Base-by-base conservation (phyloP, 805 yeast genomes). In the Saccharomycopsis capsularis region DNA sequence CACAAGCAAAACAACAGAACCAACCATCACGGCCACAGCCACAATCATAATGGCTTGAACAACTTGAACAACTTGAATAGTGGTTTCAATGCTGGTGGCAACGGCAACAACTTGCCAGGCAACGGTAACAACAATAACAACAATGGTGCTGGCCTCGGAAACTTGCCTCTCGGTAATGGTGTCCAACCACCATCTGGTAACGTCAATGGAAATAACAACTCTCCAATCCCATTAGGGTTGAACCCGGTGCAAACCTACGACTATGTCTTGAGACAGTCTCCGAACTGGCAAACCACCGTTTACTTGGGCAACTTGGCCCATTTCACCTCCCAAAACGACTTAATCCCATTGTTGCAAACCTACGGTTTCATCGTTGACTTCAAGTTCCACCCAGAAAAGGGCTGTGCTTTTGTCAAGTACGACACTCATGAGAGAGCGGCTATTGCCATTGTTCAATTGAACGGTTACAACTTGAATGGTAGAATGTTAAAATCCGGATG, bases 371-470 rank as follows among this genome's bases (percentile, higher is more conserved):
- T 88, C 60, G 81, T 85, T 50, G 93, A 85, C 57, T 78, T 88
- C 61, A 83, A 84, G 63, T 76, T 84, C 59, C 82, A 83, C 56
- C 83, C 88, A 6, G 95, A 87, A 48, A 77, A 77, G 55, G 93
- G 91, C 3, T 88, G 91, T 68, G 95, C 95, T 9, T 89, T 88
- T 69, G 91, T 85, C 54, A 83, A 82, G 64, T 87, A 81, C 61
- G 95, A 85, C 59, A 74, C 86, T 39, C 96, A 88, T 64, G 95
- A 88, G 59, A 73, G 87, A 52, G 96, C 96, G 3, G 95, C 95
- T 2, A 69, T 85, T 59, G 95, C 95, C 42, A 87, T 88, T 59
- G 83, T 82, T 29, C 91, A 85, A 59, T 69, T 89, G 55, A 69
- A 75, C 18, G 93, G 95, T 0, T 55, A 51, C 41, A 64, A 65